phyloP scores from a whole-genome alignment of 176 grass and related monocot genomes.

The Themeda triandra region DNA sequence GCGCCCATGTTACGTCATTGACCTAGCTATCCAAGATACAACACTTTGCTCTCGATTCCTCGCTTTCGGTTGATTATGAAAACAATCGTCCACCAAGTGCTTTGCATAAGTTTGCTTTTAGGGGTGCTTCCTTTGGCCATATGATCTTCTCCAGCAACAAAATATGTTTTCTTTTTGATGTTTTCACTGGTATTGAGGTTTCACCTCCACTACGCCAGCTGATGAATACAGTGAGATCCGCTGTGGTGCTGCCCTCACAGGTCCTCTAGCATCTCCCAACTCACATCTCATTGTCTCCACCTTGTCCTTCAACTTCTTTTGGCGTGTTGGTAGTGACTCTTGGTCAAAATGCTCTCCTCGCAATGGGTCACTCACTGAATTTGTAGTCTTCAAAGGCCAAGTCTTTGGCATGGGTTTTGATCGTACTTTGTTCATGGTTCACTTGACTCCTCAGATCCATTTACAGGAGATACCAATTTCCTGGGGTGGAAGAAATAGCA shows the following conservation, averaged over 20 bases:
- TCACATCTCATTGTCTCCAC: not conserved
- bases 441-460: not conserved
- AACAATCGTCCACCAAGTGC: not conserved
- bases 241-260: not conserved
- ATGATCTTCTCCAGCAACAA: slow-evolving; percentile 9
- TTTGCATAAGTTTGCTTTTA: not conserved
- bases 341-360: not conserved
- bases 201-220: not conserved
- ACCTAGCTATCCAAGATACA: not conserved
- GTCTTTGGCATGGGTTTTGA: slow-evolving; percentile 1
- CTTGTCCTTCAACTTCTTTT: not conserved
- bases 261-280: not conserved
- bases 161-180: slow-evolving; percentile 18
- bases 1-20: not conserved
- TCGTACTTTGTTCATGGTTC: slow-evolving; percentile 10
- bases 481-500: not conserved
- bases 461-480: slow-evolving; percentile 13
- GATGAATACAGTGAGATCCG: not conserved
- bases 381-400: slow-evolving; percentile 23
- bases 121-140: slow-evolving; percentile 30
- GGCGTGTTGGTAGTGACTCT: not conserved
- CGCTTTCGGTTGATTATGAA: not conserved
- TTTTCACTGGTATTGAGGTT: slow-evolving; percentile 33
- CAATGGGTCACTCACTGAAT: not conserved
- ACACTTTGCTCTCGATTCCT: not conserved